Evolutionary conservation across 225 moss, liverwort and hornwort species (phyloP), one percentile per base, ranked within the genome.

Genomic region (Marchantia polymorpha): DNA sequence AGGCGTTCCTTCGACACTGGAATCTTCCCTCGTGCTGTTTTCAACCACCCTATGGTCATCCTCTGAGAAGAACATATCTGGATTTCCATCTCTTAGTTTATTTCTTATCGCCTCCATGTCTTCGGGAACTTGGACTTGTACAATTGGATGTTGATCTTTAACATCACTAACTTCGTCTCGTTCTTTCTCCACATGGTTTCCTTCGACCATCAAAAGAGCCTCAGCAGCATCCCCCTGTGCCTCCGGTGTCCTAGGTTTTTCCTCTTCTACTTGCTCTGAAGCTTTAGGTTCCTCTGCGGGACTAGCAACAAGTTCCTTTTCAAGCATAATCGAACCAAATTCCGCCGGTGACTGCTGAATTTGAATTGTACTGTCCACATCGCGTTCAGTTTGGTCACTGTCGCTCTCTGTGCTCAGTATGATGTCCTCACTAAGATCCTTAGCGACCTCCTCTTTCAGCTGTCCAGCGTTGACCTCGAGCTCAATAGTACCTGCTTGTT

Each of bases 41-140:
- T 86, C 77, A 39, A 79, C 77, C 72, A 19, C n/a, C 19, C 20
- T 50, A 39, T 39, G 39, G 17, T 52, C 31, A 17, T 79, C 70
- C 39, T 82, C 82, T 27, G 74, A 84, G 46, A 63, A 76, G 58
- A 84, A 87, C 79, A 84, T 80, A 26, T 87, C 84, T 56, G 87
- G 79, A 75, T 74, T 82, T 17, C 76, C 79, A 55, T 80, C 84
- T 74, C 52, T 69, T 20, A 84, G 76, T 51, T 74, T 84, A 77
- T 82, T 82, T 69, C 87, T 80, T 49, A 82, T 82, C 14, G 39
- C 27, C 20, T 69, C 29, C 2, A 69, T 80, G 25, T 73, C 84
- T 29, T 78, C 66, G 26, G 49, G 48, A 68, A 68, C 53, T 30
- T 75, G 17, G 6, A 59, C 14, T 0, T 76, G 72, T 11, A 74